Conservation (phyloP, 2,329 filamentous ascomycete species). For the Pseudogymnoascus sp. region DNA sequence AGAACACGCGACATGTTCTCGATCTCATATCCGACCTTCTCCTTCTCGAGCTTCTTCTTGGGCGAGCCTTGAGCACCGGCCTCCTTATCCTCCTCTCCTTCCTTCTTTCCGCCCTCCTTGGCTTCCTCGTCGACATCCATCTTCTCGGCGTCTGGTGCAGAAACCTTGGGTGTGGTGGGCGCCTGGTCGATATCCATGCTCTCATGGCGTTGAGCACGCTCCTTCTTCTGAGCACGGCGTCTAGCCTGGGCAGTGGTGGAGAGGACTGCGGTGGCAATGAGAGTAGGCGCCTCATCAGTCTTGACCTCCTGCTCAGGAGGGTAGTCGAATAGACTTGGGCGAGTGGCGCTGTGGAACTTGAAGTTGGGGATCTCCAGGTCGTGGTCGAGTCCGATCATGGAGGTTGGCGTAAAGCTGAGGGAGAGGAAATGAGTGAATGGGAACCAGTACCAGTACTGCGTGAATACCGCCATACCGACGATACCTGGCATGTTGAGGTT, state of each 20-base stretch:
- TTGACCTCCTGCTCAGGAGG: constrained; percentile 95
- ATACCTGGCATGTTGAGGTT: constrained; percentile 99
- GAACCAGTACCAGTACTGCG: constrained; percentile 99
- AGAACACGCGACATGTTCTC: constrained; percentile 96
- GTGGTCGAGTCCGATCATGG: constrained; percentile 89
- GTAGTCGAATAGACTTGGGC: constrained; percentile 94
- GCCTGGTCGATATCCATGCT: constrained; percentile 91
- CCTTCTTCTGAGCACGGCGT: constrained; percentile 87
- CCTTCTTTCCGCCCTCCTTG: constrained; percentile 36
- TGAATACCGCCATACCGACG: constrained; percentile 96
- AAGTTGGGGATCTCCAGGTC: constrained; percentile 89
- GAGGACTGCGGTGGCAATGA: constrained; percentile 90
- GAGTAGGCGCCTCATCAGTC: constrained; percentile 82
- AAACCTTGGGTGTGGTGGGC: constrained; percentile 61
- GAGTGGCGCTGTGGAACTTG: constrained; percentile 92
- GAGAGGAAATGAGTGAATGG: constrained; percentile 96
- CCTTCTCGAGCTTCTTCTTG: constrained; percentile 90
- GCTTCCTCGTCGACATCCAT: constrained; percentile 74
- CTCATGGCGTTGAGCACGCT: constrained; percentile 78
- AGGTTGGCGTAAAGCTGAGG: constrained; percentile 91
- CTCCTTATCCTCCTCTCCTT: constrained; percentile 51
- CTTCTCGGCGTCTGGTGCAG: constrained; percentile 57
- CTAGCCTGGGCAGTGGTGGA: constrained; percentile 97
- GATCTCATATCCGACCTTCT: constrained; percentile 83
- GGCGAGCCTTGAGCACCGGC: constrained; percentile 49